Base-by-base conservation (phyloP, 2,329 filamentous ascomycete genomes). In the Pyrenochaeta sp. region DNA sequence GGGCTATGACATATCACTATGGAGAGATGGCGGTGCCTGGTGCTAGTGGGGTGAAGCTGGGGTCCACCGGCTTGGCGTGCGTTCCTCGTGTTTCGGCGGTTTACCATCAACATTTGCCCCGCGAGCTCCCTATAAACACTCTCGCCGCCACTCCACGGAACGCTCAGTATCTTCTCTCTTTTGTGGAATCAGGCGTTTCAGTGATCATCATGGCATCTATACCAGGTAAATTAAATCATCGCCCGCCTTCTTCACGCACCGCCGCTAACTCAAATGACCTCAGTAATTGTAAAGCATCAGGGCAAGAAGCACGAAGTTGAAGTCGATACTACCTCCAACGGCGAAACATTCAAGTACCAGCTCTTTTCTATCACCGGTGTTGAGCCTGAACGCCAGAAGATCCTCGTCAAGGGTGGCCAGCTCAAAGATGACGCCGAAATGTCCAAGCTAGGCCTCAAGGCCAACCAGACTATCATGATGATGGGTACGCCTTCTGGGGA, bases 261-360 rank as follows among this genome's bases (percentile, higher is more conserved):
- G 51, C 45, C 51, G 57, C 68, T 72, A 66, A 73, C 56, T 32
- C 33, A 39, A 30, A 33, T 57, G 50, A 45, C 51, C 57, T 29
- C 46, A 96, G 93, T 99, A 65, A 83, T 92, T 73, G 89, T 99
- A 65, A 98, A 96, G 79, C 94, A 99, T 76, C 88, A 92, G 74
- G 94, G 94, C 80, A 97, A 95, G 77, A 94, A 93, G 75, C 90
- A 98, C 81, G 88, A 98, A 73, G 86, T 99, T 75, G 94, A 98
- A 58, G 86, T 99, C 69, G 94, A 98, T 74, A 84, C 90, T 37
- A 83, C 85, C 21, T 89, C 91, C 40, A 92, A 87, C 58, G 95
- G 95, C 77, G 92, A 97, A 77, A 91, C 90, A 51, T 92, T 99
- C 82, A 99, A 98, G 77, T 91, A 90, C 71, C 95, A 98, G 77